A percentile compares a stretch with the other conserved stretches of the same genome.
Evolutionary conservation across 129 eudicot species (phyloP).

Genomic region (Pseudognaphalium luteoalbum): DNA sequence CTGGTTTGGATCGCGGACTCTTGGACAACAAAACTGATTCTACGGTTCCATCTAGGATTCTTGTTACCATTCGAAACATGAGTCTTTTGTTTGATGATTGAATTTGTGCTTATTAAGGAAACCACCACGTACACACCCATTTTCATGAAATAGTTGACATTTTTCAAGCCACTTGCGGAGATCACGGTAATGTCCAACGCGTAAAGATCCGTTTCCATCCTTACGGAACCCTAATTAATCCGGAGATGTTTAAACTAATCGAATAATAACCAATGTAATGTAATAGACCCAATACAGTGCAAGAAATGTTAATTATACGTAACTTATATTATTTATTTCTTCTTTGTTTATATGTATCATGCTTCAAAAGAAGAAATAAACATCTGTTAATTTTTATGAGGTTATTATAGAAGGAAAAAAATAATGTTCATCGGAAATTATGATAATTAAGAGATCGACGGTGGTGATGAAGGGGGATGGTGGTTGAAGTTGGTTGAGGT

Average conservation of each 20-base stretch:
- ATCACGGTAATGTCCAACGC: conserved; percentile 61
- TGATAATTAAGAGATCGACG: too few relatives aligned
- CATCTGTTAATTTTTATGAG: too few relatives aligned
- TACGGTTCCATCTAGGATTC: conserved; percentile 60
- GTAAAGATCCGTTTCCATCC: conserved; percentile 44
- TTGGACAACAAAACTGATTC: conserved; percentile 48
- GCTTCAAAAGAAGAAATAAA: too few relatives aligned
- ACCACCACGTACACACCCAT: conserved; percentile 72
- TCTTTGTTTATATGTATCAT: too few relatives aligned
- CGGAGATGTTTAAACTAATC: too few relatives aligned
- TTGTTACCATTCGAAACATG: conserved; percentile 48
- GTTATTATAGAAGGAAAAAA: too few relatives aligned
- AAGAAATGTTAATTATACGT: neutral
- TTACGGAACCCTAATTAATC: neutral
- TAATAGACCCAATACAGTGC: neutral
- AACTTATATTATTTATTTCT: neutral
- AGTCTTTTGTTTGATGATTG: conserved; percentile 41
- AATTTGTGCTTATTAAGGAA: conserved; percentile 37
- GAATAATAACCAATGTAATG: neutral
- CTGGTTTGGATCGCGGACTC: conserved; percentile 36
- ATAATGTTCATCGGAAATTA: too few relatives aligned
- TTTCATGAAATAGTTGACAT: conserved; percentile 49
- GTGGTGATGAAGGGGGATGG: too few relatives aligned
- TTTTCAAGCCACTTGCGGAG: conserved; percentile 56
- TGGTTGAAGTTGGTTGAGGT: too few relatives aligned